Evolutionary conservation across 768 basidiomycete genomes (phyloP), one percentile per base, ranked within the genome.

Genomic region (Collybia nuda): DNA sequence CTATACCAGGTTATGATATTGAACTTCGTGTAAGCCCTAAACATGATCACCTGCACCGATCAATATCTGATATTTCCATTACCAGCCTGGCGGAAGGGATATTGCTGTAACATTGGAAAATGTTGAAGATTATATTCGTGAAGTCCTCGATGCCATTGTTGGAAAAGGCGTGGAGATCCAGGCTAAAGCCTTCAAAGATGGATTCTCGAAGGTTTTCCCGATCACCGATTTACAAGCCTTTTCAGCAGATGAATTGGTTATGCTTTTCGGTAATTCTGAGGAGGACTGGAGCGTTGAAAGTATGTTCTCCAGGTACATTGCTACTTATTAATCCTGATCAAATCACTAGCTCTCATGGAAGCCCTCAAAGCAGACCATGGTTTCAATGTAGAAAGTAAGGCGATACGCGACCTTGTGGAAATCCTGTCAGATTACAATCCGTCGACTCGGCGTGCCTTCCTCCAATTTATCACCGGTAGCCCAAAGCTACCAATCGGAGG

Each of bases 381-480:
- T 6, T 99, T 95, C 77, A 94, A 96, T 61, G 85, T 88, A 11
- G 96, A 98, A 63, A 95, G 93, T 62, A 85, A 88, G 32, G 85
- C 93, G 0, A 95, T 99, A 52, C 84, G 87, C 40, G 85, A 92
- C 61, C 78, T 99, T 48, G 68, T 98, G 21, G 91, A 90, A 47
- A 80, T 93, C 55, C 90, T 99, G 85, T 76, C 90, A 1, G 80
- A 82, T 47, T 97, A 88, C 59, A 88, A 94, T 61, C 67, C 64
- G 14, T 66, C 80, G 2, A 80, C 81, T 15, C 85, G 95, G 26
- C 86, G 97, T 55, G 87, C 90, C 47, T 97, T 88, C 71, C 73
- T 99, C 26, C 95, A 98, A 65, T 99, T 98, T 68, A 92, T 97
- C 55, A 98, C 97, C 9, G 97, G 97, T 38, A 96, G 95, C 63